These are phyloP conservation scores for Rhododendron molle DNA, from an alignment of 148 eudicot species.

Conservation along the genomic window DNA sequence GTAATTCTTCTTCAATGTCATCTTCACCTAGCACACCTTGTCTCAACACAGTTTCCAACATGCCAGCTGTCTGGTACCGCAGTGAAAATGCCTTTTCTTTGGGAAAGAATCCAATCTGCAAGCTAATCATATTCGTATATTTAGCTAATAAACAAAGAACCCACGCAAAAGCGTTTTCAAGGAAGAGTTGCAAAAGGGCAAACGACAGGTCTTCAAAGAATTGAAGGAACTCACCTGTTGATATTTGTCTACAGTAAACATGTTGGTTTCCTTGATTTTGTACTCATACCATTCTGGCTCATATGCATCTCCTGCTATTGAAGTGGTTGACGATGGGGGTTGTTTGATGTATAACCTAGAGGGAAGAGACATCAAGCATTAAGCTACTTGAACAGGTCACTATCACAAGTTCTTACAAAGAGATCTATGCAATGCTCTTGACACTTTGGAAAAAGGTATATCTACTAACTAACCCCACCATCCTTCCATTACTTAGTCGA, in stretches of 20 bases:
- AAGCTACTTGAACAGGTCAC: background rate
- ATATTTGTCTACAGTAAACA: slow-evolving; percentile 96
- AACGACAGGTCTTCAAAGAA: background rate
- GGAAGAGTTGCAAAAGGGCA: background rate
- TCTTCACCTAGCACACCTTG: slow-evolving; percentile 96
- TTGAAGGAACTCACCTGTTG: slow-evolving; percentile 69
- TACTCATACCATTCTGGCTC: slow-evolving; percentile 89
- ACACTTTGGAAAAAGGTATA: background rate
- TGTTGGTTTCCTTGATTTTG: slow-evolving; percentile 93
- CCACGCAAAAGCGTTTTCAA: background rate
- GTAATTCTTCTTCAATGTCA: slow-evolving; percentile 90
- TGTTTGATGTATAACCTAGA: slow-evolving; percentile 84
- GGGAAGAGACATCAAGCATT: background rate
- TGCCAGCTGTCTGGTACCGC: slow-evolving; percentile 95
- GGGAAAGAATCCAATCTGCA: slow-evolving; percentile 92
- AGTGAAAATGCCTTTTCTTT: slow-evolving; percentile 77
- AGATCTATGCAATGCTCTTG: background rate
- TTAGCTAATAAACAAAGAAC: slow-evolving; percentile 21
- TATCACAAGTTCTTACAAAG: background rate
- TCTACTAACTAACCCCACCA: background rate
- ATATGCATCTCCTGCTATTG: slow-evolving; percentile 42
- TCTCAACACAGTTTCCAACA: slow-evolving; percentile 81
- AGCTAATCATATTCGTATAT: slow-evolving; percentile 44
- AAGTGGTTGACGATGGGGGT: slow-evolving; percentile 47
- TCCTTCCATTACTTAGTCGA: background rate